A percentile compares a stretch with the other conserved stretches of the same genome.
phyloP scores from a whole-genome alignment of 225 moss, liverwort and hornwort genomes.

The Bryoerythrophyllum caledonicum region DNA sequence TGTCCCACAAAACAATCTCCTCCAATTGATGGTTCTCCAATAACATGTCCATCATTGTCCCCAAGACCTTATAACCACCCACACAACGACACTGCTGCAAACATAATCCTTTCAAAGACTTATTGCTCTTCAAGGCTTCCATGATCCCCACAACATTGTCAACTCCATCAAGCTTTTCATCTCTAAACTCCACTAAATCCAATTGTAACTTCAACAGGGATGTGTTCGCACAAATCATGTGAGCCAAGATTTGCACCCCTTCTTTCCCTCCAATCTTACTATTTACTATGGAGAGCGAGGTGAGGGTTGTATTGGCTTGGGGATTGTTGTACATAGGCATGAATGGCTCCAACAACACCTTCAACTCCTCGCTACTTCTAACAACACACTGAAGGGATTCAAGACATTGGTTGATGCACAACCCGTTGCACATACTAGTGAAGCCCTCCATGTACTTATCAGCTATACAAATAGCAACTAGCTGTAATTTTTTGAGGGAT shows the following conservation, averaged over 20 bases:
- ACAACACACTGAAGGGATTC: fast-evolving
- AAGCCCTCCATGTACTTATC: fast-evolving
- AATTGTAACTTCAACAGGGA: fast-evolving
- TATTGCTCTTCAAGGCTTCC: neutral
- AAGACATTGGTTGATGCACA: slow-evolving; percentile 5
- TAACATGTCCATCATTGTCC: slow-evolving; percentile 21
- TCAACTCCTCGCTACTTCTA: neutral
- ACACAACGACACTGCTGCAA: fast-evolving
- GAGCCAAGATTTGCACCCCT: neutral
- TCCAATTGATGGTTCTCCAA: neutral
- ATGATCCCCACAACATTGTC: neutral
- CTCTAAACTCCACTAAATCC: fast-evolving
- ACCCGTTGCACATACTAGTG: fast-evolving
- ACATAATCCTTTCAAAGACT: fast-evolving
- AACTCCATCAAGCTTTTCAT: fast-evolving
- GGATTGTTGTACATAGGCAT: neutral
- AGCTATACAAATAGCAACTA: no score
- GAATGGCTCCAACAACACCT: neutral
- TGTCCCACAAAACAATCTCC: fast-evolving
- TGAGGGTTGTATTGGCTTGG: neutral
- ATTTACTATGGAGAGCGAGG: fast-evolving
- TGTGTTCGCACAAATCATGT: neutral
- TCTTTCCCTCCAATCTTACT: neutral
- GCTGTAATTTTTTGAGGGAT: slow-evolving; percentile 7
- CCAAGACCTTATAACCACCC: neutral